Evolutionary conservation across 2,329 filamentous ascomycete genomes (phyloP).

Genomic region (Calonectria naviculata): DNA sequence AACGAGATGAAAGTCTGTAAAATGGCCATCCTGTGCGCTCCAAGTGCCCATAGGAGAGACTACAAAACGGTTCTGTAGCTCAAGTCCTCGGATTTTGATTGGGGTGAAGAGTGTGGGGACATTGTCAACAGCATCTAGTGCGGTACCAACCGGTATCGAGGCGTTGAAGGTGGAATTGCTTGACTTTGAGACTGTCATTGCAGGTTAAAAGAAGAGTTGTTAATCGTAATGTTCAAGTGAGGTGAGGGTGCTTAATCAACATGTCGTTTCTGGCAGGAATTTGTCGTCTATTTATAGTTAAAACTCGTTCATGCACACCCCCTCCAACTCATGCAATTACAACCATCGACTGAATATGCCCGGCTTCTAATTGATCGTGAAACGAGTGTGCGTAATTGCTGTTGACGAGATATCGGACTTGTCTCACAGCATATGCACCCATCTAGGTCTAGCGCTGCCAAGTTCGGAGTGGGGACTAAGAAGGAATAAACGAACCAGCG

Average conservation of each 20-base stretch:
- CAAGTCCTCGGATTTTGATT: conserved; percentile 61
- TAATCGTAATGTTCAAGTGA: background rate
- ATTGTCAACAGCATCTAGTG: background rate
- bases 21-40: conserved; percentile 69
- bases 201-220: background rate
- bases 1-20: conserved; percentile 83
- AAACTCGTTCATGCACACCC: too few relatives aligned
- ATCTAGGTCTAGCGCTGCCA: background rate
- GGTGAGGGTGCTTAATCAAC: background rate
- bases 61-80: conserved; percentile 65
- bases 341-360: too few relatives aligned
- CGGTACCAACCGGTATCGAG: background rate
- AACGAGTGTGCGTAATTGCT: background rate
- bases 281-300: background rate
- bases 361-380: background rate
- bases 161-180: background rate
- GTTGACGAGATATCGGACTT: background rate
- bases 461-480: background rate
- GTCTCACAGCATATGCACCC: background rate
- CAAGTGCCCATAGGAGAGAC: conserved; percentile 71
- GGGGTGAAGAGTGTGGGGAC: conserved; percentile 65
- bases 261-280: background rate
- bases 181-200: background rate
- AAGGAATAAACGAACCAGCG: conserved; percentile 4
- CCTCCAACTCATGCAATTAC: background rate